phyloP scores from a whole-genome alignment of 1,139 yeast genomes.

The Hemisphaericaspora subhashii region DNA sequence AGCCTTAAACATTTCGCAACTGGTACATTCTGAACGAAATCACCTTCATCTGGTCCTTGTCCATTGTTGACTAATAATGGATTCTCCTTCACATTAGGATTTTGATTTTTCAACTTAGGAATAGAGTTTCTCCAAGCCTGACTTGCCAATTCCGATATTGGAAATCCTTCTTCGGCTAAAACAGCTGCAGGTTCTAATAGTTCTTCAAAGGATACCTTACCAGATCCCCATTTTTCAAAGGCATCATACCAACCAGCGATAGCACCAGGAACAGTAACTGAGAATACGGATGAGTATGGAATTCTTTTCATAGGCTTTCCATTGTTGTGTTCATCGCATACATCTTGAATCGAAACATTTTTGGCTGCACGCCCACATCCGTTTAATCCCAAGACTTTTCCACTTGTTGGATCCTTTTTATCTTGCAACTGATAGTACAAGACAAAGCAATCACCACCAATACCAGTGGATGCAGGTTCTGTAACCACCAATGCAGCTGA shows the following conservation, averaged over 20 bases:
- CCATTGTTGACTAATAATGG: slow-evolving; percentile 37
- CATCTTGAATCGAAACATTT: slow-evolving; percentile 48
- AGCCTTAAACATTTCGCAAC: slow-evolving; percentile 55
- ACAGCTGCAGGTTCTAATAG: slow-evolving; percentile 70
- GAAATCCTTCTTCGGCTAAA: slow-evolving; percentile 67
- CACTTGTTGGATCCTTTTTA: slow-evolving; percentile 20
- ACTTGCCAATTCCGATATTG: slow-evolving; percentile 61
- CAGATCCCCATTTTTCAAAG: slow-evolving; percentile 69
- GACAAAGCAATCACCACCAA: slow-evolving; percentile 82
- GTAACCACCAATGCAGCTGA: slow-evolving; percentile 72
- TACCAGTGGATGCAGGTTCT: slow-evolving; percentile 79
- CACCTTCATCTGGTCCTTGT: slow-evolving; percentile 58
- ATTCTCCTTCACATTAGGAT: slow-evolving; percentile 32
- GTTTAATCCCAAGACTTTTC: slow-evolving; percentile 62
- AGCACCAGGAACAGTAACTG: slow-evolving; percentile 76
- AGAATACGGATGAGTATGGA: slow-evolving; percentile 51
- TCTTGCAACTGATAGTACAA: slow-evolving; percentile 54
- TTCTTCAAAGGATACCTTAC: slow-evolving; percentile 58
- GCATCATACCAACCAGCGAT: slow-evolving; percentile 79
- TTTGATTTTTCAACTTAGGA: slow-evolving; percentile 38
- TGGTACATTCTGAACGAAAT: slow-evolving; percentile 51
- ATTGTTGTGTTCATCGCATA: slow-evolving; percentile 40
- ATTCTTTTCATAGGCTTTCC: slow-evolving; percentile 45
- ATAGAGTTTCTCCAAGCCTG: slow-evolving; percentile 48
- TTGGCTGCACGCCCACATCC: slow-evolving; percentile 77